A percentile compares a stretch with the other conserved stretches of the same genome.
Evolutionary conservation across 768 basidiomycete species (phyloP).

Genomic region (Pholiota molesta): DNA sequence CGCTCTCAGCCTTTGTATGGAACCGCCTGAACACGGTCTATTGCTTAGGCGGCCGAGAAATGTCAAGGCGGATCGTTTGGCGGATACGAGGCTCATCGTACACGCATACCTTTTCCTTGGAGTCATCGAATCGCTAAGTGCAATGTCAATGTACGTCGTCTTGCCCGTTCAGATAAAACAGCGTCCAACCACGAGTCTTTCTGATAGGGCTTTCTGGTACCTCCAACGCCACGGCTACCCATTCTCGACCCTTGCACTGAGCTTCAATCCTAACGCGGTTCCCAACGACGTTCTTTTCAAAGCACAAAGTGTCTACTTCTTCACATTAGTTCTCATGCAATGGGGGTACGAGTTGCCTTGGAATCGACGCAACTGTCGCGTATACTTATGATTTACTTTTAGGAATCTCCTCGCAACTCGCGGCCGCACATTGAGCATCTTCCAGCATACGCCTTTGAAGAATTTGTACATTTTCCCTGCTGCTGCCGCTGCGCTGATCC

Average conservation of each 20-base stretch:
- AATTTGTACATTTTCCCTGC: slow-evolving; percentile 52
- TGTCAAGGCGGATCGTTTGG: slow-evolving; percentile 56
- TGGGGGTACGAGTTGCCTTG: slow-evolving; percentile 36
- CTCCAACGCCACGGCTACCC: slow-evolving; percentile 48
- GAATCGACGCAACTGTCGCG: not conserved
- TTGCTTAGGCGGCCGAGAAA: slow-evolving; percentile 58
- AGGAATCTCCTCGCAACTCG: slow-evolving; percentile 59
- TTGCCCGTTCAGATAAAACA: not conserved
- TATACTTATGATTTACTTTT: not conserved
- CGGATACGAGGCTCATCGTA: slow-evolving; percentile 51
- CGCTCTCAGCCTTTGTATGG: slow-evolving; percentile 57
- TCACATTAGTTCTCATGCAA: slow-evolving; percentile 60
- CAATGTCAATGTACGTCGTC: slow-evolving; percentile 48
- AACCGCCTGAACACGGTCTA: slow-evolving; percentile 64
- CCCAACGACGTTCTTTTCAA: slow-evolving; percentile 40
- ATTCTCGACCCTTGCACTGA: slow-evolving; percentile 48
- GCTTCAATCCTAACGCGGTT: slow-evolving; percentile 40
- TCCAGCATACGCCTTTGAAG: slow-evolving; percentile 52
- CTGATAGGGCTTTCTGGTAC: slow-evolving; percentile 30
- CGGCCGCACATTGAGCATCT: slow-evolving; percentile 53
- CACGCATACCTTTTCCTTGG: slow-evolving; percentile 66
- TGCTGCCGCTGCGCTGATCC: slow-evolving; percentile 42
- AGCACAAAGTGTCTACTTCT: slow-evolving; percentile 57
- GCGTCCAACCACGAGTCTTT: slow-evolving; percentile 17
- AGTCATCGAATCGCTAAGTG: slow-evolving; percentile 46